phyloP scores from a whole-genome alignment of 1,139 yeast species.

The Suhomyces maxii region DNA sequence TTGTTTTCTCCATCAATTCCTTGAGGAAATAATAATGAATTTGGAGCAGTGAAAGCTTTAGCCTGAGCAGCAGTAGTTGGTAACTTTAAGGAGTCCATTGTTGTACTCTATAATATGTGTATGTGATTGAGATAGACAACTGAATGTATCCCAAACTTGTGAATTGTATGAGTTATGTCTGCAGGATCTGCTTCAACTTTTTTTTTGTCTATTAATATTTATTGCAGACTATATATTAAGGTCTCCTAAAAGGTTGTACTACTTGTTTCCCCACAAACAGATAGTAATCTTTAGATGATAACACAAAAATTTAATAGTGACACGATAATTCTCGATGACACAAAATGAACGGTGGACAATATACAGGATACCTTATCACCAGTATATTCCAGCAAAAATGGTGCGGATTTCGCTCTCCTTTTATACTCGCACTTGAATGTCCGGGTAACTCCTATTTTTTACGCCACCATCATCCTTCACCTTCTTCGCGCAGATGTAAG shows the following conservation, averaged over 20 bases:
- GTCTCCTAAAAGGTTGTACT: conserved; percentile 5
- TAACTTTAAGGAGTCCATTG: conserved; percentile 71
- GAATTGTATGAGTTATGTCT: conserved; percentile 3
- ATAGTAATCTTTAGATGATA: conserved; percentile 6
- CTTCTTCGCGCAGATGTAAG: conserved; percentile 55
- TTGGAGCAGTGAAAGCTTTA: conserved; percentile 68
- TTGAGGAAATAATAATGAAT: conserved; percentile 63
- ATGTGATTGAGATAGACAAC: conserved; percentile 36
- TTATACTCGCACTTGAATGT: conserved; percentile 24
- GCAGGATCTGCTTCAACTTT: conserved; percentile 8
- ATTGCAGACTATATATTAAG: conserved; percentile 12
- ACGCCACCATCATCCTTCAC: conserved; percentile 72
- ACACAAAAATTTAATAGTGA: background rate
- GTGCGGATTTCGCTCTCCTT: conserved; percentile 16
- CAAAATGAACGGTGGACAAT: conserved; percentile 8
- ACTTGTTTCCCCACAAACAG: conserved; percentile 11
- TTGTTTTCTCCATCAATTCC: conserved; percentile 35
- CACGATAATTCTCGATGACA: conserved; percentile 4
- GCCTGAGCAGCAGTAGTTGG: conserved; percentile 85
- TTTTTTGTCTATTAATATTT: conserved; percentile 10
- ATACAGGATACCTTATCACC: conserved; percentile 10
- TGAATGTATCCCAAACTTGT: conserved; percentile 41
- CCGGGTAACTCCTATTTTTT: conserved; percentile 46
- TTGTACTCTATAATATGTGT: conserved; percentile 10
- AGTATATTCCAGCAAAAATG: conserved; percentile 1